phyloP scores from a whole-genome alignment of 345 rosid species.

The Trapa incisa region DNA sequence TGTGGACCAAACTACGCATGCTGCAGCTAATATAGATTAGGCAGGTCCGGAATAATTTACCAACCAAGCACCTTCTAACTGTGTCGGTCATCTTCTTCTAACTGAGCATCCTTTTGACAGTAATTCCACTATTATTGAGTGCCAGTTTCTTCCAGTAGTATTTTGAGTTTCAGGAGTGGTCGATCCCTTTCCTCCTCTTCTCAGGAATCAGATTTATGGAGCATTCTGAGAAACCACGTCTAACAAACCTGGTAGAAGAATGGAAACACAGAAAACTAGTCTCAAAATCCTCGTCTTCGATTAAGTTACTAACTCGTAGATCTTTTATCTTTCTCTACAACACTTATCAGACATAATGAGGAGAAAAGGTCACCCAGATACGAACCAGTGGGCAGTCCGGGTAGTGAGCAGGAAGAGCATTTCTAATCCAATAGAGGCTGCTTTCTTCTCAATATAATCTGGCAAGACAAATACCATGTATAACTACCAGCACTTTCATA shows the following conservation, averaged over 20 bases:
- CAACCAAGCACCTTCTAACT: too few relatives aligned
- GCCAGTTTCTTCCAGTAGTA: slow-evolving; percentile 69
- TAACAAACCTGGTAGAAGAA: slow-evolving; percentile 38
- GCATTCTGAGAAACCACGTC: slow-evolving; percentile 77
- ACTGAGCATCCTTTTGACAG: slow-evolving; percentile 9
- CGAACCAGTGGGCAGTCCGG: slow-evolving; percentile 88
- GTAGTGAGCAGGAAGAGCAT: slow-evolving; percentile 77
- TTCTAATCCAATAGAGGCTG: slow-evolving; percentile 54
- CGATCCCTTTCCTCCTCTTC: slow-evolving; percentile 57
- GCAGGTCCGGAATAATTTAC: too few relatives aligned
- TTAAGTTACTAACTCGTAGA: neutral
- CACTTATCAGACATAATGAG: neutral
- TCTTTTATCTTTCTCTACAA: neutral
- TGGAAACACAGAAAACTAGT: slow-evolving; percentile 1
- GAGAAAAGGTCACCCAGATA: neutral
- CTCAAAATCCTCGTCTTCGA: too few relatives aligned
- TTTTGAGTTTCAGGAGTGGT: slow-evolving; percentile 68
- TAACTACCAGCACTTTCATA: neutral
- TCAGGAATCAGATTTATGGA: slow-evolving; percentile 58
- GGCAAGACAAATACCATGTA: slow-evolving; percentile 9
- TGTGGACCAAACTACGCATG: too few relatives aligned
- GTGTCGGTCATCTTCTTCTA: neutral
- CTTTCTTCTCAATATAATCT: slow-evolving; percentile 90
- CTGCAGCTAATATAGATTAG: too few relatives aligned
- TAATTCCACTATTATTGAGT: slow-evolving; percentile 66